Conservation (phyloP, 2,329 filamentous ascomycete species). For the Pseudogymnoascus sp. region DNA sequence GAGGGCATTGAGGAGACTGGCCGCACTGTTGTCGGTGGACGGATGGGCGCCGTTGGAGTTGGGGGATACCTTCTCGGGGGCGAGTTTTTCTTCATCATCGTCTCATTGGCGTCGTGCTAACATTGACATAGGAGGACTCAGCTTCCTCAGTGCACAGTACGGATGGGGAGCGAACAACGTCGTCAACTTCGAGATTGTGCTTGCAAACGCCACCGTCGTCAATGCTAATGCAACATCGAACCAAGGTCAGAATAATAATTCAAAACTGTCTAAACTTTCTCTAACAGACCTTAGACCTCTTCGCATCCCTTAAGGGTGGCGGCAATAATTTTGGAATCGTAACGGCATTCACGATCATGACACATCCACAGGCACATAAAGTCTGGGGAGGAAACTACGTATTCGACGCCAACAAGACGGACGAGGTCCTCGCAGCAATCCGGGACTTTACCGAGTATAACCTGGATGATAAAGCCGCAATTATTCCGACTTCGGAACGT, state of each 20-base stretch:
- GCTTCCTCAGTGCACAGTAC: slow-evolving; percentile 29
- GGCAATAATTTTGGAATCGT: slow-evolving; percentile 27
- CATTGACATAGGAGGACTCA: slow-evolving; percentile 11
- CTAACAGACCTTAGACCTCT: slow-evolving; percentile 16
- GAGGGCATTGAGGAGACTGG: slow-evolving; percentile 25
- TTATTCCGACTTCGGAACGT: slow-evolving; percentile 48
- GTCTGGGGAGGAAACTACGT: slow-evolving; percentile 31
- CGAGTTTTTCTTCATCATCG: not conserved
- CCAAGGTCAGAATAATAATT: not conserved
- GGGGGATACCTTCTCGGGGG: slow-evolving; percentile 35
- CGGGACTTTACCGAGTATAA: slow-evolving; percentile 50
- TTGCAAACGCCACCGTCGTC: slow-evolving; percentile 19
- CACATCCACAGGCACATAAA: slow-evolving; percentile 23
- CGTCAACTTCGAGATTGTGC: slow-evolving; percentile 35
- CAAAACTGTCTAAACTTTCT: not conserved
- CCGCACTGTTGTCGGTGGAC: slow-evolving; percentile 34
- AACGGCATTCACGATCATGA: slow-evolving; percentile 24
- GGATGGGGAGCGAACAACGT: slow-evolving; percentile 41
- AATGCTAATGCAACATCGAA: slow-evolving; percentile 20
- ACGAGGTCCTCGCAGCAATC: slow-evolving; percentile 37
- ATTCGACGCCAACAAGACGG: slow-evolving; percentile 24
- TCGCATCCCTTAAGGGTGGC: slow-evolving; percentile 23
- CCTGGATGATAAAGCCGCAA: slow-evolving; percentile 48
- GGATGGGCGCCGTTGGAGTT: slow-evolving; percentile 40
- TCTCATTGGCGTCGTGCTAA: not conserved